These are phyloP conservation scores for Cladorrhinum samala DNA, from an alignment of 495 filamentous ascomycete species.

Conservation along the genomic window DNA sequence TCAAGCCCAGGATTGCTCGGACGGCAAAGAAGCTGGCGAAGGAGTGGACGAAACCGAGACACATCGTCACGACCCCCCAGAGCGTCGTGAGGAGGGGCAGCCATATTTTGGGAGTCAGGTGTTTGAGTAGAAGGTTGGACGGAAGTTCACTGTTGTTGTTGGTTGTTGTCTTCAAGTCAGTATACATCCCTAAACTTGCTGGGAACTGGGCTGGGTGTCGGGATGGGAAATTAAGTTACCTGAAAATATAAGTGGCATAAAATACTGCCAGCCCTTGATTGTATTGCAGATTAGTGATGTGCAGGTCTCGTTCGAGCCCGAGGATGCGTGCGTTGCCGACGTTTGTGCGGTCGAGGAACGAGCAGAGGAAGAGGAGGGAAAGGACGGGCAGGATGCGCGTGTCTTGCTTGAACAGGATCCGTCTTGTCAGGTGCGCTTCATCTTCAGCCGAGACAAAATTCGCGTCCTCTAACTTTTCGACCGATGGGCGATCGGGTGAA, in stretches of 20 bases:
- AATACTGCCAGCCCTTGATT: constrained; percentile 55
- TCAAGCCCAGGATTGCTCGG: constrained; percentile 66
- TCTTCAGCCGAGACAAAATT: background rate
- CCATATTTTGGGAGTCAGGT: constrained; percentile 55
- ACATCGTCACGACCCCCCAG: constrained; percentile 54
- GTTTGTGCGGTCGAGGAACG: constrained; percentile 73
- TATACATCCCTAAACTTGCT: too few relatives aligned
- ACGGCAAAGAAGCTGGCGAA: constrained; percentile 70
- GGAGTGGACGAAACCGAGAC: constrained; percentile 70
- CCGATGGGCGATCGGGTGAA: background rate
- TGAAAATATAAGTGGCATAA: constrained; percentile 52
- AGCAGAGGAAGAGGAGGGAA: constrained; percentile 43
- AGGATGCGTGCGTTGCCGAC: constrained; percentile 81
- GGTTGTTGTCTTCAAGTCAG: too few relatives aligned
- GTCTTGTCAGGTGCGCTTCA: background rate
- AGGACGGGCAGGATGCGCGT: constrained; percentile 42
- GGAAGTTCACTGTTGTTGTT: constrained; percentile 77
- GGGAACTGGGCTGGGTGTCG: constrained; percentile 4
- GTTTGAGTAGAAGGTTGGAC: constrained; percentile 81
- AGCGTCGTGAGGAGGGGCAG: constrained; percentile 48
- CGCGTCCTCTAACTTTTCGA: background rate
- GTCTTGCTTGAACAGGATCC: constrained; percentile 1
- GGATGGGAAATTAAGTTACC: too few relatives aligned
- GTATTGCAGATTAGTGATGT: constrained; percentile 61
- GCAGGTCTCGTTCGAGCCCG: constrained; percentile 58